Evolutionary conservation across 2,329 filamentous ascomycete genomes (phyloP), one percentile per base, ranked within the genome.

Genomic region (Raffaelea ambrosiae): DNA sequence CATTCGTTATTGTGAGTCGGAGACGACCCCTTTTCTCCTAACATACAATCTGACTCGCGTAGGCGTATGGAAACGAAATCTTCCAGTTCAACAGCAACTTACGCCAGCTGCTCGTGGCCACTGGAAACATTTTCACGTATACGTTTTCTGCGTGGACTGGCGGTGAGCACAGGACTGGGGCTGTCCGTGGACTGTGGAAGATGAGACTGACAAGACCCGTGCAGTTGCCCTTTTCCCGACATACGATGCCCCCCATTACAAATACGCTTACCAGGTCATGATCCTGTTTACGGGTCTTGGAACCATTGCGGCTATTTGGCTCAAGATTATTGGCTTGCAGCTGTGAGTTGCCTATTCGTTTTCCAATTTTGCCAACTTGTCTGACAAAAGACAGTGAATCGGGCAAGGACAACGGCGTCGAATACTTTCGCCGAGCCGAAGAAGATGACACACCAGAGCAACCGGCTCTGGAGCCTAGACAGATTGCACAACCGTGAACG

Each of bases 31-130:
- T n/a, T n/a, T n/a, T n/a, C n/a, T n/a, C n/a, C n/a, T n/a, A 38
- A 38, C 8, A n/a, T 8, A n/a, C 35, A 16, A 9, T 38, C 8
- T 16, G 3, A 33, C 7, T 9, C 19, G 10, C 11, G 16, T 18
- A 43, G 41, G n/a, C 41, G 13, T 43, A 43, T 14, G 41, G 41
- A n/a, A 43, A 43, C 26, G 41, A 43, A 31, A 43, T 43, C 16
- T 43, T 43, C 26, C 41, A 43, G 23, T 43, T 43, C 18, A 43
- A 43, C 16, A 18, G 20, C n/a, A 43, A 43, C 16, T 22, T 43
- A 3, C 41, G 41, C 14, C 41, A 43, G 26, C 41, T 43, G 4
- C 26, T 43, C 14, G 41, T 43, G 41, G 41, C 41, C 22, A 43
- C 41, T 18, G 23, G 41, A 21, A 43, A 43, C n/a, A 43, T 43